Evolutionary conservation across 768 basidiomycete species (phyloP), one percentile per base, ranked within the genome.

Genomic region (Tylopilus intermedius): DNA sequence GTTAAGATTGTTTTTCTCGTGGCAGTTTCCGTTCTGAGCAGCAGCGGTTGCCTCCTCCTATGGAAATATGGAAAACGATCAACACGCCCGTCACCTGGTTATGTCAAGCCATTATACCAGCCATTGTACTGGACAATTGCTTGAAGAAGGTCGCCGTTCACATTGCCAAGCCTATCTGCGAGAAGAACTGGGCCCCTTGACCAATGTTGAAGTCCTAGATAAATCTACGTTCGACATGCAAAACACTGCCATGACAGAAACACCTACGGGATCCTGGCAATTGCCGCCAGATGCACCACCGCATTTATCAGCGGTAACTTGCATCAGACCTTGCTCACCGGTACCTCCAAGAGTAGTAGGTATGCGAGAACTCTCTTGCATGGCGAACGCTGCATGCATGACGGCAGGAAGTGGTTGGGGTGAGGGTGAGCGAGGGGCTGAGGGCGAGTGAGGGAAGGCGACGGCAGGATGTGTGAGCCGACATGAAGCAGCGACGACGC

Each of bases 321-420:
- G 90, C 90, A 93, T 93, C 48, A 93, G 71, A 30, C 90, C 91
- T 62, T 89, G 85, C 67, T 93, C 91, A 41, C 90, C 88, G 21
- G 75, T 87, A 14, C 84, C 85, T 47, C 91, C 91, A 42, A 82
- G 74, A 6, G 78, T 79, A 13, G 70, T 53, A 2, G 83, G 77
- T 58, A 86, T 83, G 75, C 92, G 95, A 37, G 73, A 73, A 30
- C 80, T 82, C 66, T 95, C 94, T 67, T 94, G 91, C 84, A 95
- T 86, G 29, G 91, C 90, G 58, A 95, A 86, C 0, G 90, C 78
- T 2, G 91, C 92, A 35, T 94, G 68, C 58, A 94, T 72, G 65
- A 93, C 89, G 8, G 89, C 66, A 24, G 86, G 87, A 29, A 93
- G n/a, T n/a, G n/a, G n/a, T n/a, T n/a, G n/a, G n/a, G n/a, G n/a